Percentiles rank a stretch among this genome's conserved stretches.
Evolutionary conservation across 2,329 filamentous ascomycete species (phyloP).

Genomic region (Claviceps sp.): DNA sequence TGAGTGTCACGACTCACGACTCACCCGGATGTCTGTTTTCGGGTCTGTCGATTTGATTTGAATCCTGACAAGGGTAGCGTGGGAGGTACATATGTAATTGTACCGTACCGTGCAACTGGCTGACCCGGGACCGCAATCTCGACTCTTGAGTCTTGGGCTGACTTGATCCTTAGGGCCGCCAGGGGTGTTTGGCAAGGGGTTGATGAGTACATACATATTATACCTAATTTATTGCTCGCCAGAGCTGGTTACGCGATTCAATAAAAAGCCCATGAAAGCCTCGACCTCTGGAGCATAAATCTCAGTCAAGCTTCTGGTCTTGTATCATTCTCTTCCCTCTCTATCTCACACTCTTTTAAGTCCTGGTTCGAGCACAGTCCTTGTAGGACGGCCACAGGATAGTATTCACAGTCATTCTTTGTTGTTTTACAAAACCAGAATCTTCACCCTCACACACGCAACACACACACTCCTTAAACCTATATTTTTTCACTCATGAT

Average conservation of each 20-base stretch:
- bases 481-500: background rate
- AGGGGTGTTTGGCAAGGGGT: background rate
- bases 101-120: too few species aligned
- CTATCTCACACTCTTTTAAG: background rate
- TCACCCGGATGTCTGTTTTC: too few species aligned
- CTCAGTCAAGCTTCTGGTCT: background rate
- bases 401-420: background rate
- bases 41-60: too few species aligned
- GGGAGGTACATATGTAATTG: too few species aligned
- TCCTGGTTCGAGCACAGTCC: background rate
- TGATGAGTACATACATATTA: too few species aligned
- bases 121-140: too few species aligned
- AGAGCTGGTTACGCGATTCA: background rate
- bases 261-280: background rate
- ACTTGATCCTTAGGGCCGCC: background rate
- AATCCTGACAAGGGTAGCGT: too few species aligned
- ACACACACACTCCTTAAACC: background rate
- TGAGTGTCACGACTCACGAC: too few species aligned
- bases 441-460: background rate
- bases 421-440: background rate
- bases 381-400: background rate
- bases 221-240: too few species aligned
- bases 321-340: background rate
- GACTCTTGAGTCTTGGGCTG: too few species aligned
- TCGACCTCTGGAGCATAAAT: too few species aligned